Evolutionary conservation across 1,284 basidiomycete species (phyloP), one percentile per base, ranked within the genome.

Genomic region (Mycena citricolor): DNA sequence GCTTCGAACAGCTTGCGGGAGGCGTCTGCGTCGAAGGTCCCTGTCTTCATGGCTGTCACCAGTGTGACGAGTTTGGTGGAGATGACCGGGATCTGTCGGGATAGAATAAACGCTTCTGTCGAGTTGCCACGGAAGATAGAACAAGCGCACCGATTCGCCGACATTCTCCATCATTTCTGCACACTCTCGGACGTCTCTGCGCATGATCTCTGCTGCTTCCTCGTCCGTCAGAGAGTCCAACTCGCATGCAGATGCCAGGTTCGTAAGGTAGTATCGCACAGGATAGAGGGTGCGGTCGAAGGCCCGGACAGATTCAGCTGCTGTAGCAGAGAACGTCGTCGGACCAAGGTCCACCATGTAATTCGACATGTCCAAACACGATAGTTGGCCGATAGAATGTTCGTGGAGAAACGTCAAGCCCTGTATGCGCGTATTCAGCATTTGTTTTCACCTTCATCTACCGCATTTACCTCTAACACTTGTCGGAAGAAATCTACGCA

Each of bases 341-440:
- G 34, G 21, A n/a, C 71, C 70, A 24, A 73, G 59, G 47, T 76
- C 74, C 25, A 75, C 63, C 73, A 74, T 76, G 51, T 69, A 70
- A 21, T 62, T 63, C 6, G 53, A 56, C 5, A 64, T 58, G 11
- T 66, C 59, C 13, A 58, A 55, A 44, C 66, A 68, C 20, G 57
- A 61, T 8, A 66, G 47, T 29, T 64, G 62, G 6, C 62, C 65
- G 26, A 77, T 65, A 10, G 58, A 55, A 39, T 70, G 66, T 56
- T 78, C 74, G 53, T 77, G 76, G 5, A 77, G 58, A 47, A 77
- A 78, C 1, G 70, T 63, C n/a, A 77, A 60, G 8, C 71, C 73
- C 70, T 74, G 43, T 22, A 37, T 12, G 16, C n/a, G 32, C 4
- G n/a, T n/a, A n/a, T n/a, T n/a, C n/a, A n/a, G 30, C 16, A 10